These are phyloP conservation scores for Aspergillaceae sp. DNA, from an alignment of 2,329 filamentous ascomycete species.

Conservation along the genomic window DNA sequence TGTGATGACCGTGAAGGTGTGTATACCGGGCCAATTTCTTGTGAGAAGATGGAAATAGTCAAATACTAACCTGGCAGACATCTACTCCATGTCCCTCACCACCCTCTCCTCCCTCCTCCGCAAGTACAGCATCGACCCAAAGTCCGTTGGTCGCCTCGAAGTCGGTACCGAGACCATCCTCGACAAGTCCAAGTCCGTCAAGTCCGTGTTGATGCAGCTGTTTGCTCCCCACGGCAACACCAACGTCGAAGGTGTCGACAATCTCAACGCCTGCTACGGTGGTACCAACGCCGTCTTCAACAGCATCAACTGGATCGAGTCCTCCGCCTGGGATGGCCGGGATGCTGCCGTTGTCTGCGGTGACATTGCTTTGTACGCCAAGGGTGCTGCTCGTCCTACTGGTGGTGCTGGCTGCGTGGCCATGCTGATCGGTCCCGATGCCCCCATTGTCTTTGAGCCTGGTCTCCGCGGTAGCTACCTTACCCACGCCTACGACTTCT, in stretches of 20 bases:
- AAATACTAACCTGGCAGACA: constrained; percentile 47
- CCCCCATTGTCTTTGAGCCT: constrained; percentile 66
- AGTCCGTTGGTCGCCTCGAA: constrained; percentile 70
- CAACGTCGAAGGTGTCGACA: constrained; percentile 76
- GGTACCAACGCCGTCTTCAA: constrained; percentile 81
- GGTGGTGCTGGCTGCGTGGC: constrained; percentile 73
- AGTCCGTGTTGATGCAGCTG: constrained; percentile 79
- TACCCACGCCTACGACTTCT: constrained; percentile 81
- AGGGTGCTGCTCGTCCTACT: constrained; percentile 71
- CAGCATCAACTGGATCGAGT: constrained; percentile 76
- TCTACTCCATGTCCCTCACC: constrained; percentile 78
- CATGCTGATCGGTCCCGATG: constrained; percentile 69
- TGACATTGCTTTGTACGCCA: constrained; percentile 78
- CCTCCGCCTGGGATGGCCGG: constrained; percentile 76
- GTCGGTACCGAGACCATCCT: constrained; percentile 78
- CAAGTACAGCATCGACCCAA: constrained; percentile 75
- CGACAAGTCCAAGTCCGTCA: constrained; percentile 87
- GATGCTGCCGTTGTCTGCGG: constrained; percentile 72
- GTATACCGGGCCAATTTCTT: constrained; percentile 10
- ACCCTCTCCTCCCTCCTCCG: constrained; percentile 66
- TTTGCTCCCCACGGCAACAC: constrained; percentile 65
- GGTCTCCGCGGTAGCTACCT: constrained; percentile 73
- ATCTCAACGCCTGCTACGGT: constrained; percentile 77
- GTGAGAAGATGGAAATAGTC: no score
- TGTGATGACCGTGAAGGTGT: constrained; percentile 81